A percentile compares a stretch with the other conserved stretches of the same genome.
Conservation (phyloP, 345 rosid genomes). For the Gossypium herbaceum region DNA sequence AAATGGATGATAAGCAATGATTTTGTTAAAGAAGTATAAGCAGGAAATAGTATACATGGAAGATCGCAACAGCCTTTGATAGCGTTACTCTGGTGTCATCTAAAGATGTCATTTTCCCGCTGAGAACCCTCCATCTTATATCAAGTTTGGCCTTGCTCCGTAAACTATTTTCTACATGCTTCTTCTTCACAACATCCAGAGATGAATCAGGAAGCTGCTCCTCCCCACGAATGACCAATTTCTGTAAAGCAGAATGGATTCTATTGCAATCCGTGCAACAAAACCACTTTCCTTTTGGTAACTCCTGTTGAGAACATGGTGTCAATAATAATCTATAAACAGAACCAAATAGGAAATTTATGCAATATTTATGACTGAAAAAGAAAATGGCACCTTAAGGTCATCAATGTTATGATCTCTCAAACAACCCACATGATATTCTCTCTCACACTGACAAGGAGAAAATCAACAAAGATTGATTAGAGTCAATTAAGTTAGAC, state of each 20-base stretch:
- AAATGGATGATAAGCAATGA: neutral
- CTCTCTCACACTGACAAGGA: slow-evolving; percentile 74
- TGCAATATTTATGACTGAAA: neutral
- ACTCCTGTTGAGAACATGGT: slow-evolving; percentile 45
- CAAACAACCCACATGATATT: slow-evolving; percentile 90
- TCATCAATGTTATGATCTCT: slow-evolving; percentile 69
- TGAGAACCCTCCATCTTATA: slow-evolving; percentile 86
- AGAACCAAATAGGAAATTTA: slow-evolving; percentile 4
- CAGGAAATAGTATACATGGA: slow-evolving; percentile 52
- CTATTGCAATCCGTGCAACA: slow-evolving; percentile 60
- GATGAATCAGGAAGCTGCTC: slow-evolving; percentile 60
- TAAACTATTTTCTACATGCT: slow-evolving; percentile 33
- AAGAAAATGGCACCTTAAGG: slow-evolving; percentile 55
- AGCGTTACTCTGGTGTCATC: slow-evolving; percentile 52
- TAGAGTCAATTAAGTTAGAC: slow-evolving; percentile 1
- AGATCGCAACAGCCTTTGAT: slow-evolving; percentile 59
- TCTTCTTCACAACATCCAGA: slow-evolving; percentile 44
- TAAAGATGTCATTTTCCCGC: slow-evolving; percentile 45
- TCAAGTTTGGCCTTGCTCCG: slow-evolving; percentile 37
- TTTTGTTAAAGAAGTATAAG: neutral
- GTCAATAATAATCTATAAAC: slow-evolving; percentile 16
- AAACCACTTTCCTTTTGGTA: slow-evolving; percentile 89
- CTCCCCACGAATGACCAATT: slow-evolving; percentile 50
- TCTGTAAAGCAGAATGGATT: slow-evolving; percentile 52
- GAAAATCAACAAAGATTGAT: slow-evolving; percentile 10